Base-by-base conservation (phyloP, 1,139 yeast genomes). In the Candida tropicalis region DNA sequence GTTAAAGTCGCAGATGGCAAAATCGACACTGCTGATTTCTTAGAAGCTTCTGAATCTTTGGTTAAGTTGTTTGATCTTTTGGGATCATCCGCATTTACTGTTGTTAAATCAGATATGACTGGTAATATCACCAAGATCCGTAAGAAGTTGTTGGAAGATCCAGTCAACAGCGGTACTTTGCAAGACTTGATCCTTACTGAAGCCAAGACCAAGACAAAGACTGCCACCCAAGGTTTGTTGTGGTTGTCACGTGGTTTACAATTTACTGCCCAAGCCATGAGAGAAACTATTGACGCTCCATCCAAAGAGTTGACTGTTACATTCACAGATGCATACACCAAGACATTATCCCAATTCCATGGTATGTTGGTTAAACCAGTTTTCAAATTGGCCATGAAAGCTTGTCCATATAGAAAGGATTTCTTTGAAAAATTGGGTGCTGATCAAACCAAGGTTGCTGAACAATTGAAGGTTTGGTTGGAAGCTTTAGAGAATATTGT, bases 351-450 rank as follows among this genome's bases (percentile, higher is more conserved):
- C 46, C 82, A 89, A 65, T 82, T 81, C 67, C 97, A 89, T 68
- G 84, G 85, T 46, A 81, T 89, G 76, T 71, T 89, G 59, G 75
- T 89, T 51, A 85, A 86, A 60, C 96, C 96, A 22, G 81, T 89
- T 47, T 90, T 89, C 77, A 87, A 87, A 75, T 76, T 90, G 61
- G 97, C 97, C 44, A 89, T 89, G 97, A 87, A 87, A 66, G 95
- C 96, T 1, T 88, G 96, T 66, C 97, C 97, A 25, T 89, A 87
- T 68, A 81, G 97, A 70, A 82, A 82, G 63, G 96, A 83, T 59
- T 87, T 89, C 59, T 89, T 88, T 59, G 82, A 65, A 47, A 89
- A 88, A 70, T 76, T 89, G 55, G 96, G 96, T 41, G 67, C 72
- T 20, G 87, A 83, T 60, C 84, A 81, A 62, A 81, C 69, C 27